These are phyloP conservation scores for Erysimum cheiri DNA, from an alignment of 441 rosid species.

Conservation along the genomic window DNA sequence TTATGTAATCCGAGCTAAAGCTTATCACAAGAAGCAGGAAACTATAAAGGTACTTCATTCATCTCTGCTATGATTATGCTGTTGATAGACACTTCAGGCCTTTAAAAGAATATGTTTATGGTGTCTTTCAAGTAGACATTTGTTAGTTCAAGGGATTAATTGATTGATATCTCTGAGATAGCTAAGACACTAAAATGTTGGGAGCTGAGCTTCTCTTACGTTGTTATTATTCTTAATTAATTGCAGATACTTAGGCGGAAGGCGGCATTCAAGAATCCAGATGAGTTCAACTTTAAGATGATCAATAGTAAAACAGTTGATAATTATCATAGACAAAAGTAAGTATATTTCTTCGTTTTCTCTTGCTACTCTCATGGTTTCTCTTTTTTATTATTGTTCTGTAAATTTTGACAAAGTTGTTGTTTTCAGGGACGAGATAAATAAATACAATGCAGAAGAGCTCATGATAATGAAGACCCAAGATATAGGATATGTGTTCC, in stretches of 20 bases:
- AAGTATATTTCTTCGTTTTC: slow-evolving; percentile 33
- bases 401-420: not conserved
- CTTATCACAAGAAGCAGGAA: slow-evolving; percentile 77
- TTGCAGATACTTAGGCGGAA: slow-evolving; percentile 79
- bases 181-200: not conserved
- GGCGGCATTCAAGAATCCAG: slow-evolving; percentile 88
- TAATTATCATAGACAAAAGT: slow-evolving; percentile 77
- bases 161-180: not conserved
- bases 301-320: slow-evolving; percentile 57
- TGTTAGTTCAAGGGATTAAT: slow-evolving; percentile 1
- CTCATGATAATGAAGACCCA: slow-evolving; percentile 91
- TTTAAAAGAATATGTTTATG: not conserved
- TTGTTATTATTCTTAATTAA: not conserved
- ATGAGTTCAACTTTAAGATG: slow-evolving; percentile 91
- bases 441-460: slow-evolving; percentile 77
- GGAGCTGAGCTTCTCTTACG: not conserved
- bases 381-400: not conserved
- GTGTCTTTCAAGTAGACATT: slow-evolving; percentile 2
- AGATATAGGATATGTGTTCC: slow-evolving; percentile 82
- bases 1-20: slow-evolving; percentile 81
- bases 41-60: slow-evolving; percentile 50
- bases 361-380: slow-evolving; percentile 16
- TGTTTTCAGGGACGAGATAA: slow-evolving; percentile 60
- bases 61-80: not conserved
- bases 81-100: not conserved